Evolutionary conservation across 345 rosid species (phyloP), one percentile per base, ranked within the genome.

Genomic region (Pseudoturritis turrita): DNA sequence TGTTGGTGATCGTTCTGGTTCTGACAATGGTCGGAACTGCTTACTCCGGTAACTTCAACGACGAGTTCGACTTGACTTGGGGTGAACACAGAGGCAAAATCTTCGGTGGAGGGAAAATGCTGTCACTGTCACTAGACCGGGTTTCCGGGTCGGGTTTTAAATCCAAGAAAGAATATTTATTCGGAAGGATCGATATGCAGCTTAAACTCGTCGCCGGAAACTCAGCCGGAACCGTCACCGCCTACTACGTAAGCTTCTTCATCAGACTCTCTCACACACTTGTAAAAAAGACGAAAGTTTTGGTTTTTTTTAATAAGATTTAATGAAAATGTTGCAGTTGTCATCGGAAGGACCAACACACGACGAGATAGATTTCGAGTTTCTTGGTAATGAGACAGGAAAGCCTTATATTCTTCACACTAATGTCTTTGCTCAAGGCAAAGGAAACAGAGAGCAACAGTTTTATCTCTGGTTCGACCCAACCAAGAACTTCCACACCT

Each of bases 341-440:
- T 81, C 84, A 1, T 86, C 90, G 0, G 72, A 69, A 72, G 92
- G 92, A 58, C 68, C 80, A 67, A 76, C 69, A 23, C 81, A 77
- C 29, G 95, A 89, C 66, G 95, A 89, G 54, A 89, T 89, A 23
- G 95, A 89, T 26, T 87, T 89, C 29, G 95, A 89, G 62, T 89
- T 89, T 81, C 67, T 87, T 64, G 95, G 91, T 19, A 89, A 89
- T 19, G 56, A 82, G 3, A 86, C 80, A 18, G 94, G 91, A 11
- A 79, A 85, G 14, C 91, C 95, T 47, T 88, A 86, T 33, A 80
- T 79, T 56, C 83, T 88, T 4, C 95, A 88, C 76, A 88, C 89
- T 12, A 86, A 88, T 65, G 84, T 88, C 8, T 88, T 47, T 49
- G 71, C 83, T 19, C 89, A 86, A 67, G 95, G 91, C 26, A 79